Evolutionary conservation across 2,329 filamentous ascomycete genomes (phyloP), one percentile per base, ranked within the genome.

Genomic region (Neofusicoccum umdonicola): DNA sequence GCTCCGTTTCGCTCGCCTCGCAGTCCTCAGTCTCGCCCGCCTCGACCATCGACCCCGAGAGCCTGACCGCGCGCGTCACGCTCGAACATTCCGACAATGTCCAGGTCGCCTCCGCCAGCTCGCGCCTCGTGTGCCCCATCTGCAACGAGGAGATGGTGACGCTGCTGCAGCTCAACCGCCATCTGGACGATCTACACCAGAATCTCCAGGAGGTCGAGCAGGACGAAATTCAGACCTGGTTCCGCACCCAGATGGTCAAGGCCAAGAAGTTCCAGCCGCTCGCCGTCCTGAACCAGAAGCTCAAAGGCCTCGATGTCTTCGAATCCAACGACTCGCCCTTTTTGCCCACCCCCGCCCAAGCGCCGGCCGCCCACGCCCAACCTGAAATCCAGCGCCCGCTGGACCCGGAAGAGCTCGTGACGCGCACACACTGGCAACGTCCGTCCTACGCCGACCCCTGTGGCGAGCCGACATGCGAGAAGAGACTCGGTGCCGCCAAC

Each of bases 61-160:
- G 97, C 73, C 85, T 97, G 62, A 86, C 87, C 42, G 91, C 92
- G 63, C 90, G 91, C 73, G 89, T 97, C 71, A 93, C 90, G 63
- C 80, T 95, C 58, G 85, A 86, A 47, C 84, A 85, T 79, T 82
- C 83, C 67, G 82, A 82, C 45, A 78, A 82, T 71, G 81, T 84
- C 61, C 84, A 81, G 66, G 83, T 84, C 68, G 83, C 80, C 56
- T 84, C 87, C 61, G 80, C 87, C 63, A 86, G 85, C 69, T 86
- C 86, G 68, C 86, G 86, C 76, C 87, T 99, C 66, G 87, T 94
- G 63, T 99, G 95, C 77, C 95, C 95, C n/a, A 99, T 99, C 74
- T 99, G 95, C 79, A 93, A 89, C 71, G 96, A 98, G 80, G 93
- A 97, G 78, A 99, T 99, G 95, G 84, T 98, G 73, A 98, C 95